A percentile compares a stretch with the other conserved stretches of the same genome.
Evolutionary conservation across 2,329 filamentous ascomycete genomes (phyloP).

Genomic region (Alternaria ventricosa): DNA sequence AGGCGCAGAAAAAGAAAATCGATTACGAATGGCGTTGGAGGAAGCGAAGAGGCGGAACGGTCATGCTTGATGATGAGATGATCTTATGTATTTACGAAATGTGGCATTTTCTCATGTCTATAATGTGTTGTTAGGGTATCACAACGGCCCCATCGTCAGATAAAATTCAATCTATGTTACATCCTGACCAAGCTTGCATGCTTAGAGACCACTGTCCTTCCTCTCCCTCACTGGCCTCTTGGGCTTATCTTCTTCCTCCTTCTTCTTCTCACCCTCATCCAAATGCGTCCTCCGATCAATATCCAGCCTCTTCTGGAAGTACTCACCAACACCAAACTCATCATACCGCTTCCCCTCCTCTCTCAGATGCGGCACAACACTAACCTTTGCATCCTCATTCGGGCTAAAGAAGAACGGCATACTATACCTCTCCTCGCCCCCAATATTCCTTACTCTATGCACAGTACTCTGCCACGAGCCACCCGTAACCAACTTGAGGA

Average conservation of each 20-base stretch:
- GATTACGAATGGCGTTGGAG: conserved; percentile 59
- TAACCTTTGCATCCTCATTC: conserved; percentile 43
- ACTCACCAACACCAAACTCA: conserved; percentile 42
- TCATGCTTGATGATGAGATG: conserved; percentile 14
- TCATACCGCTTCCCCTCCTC: conserved; percentile 32
- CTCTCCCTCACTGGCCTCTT: background rate
- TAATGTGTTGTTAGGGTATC: background rate
- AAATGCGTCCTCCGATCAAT: conserved; percentile 44
- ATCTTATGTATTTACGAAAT: background rate
- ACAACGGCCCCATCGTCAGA: background rate
- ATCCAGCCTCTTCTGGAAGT: conserved; percentile 41
- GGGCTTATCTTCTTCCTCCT: background rate
- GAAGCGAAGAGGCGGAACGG: conserved; percentile 63
- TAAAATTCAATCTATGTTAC: background rate
- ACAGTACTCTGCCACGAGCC: conserved; percentile 51
- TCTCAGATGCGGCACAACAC: conserved; percentile 39
- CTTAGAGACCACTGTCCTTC: background rate
- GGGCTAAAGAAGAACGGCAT: conserved; percentile 52
- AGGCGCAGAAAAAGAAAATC: conserved; percentile 54
- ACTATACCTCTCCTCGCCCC: conserved; percentile 49
- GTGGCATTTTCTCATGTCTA: background rate
- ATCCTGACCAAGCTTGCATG: background rate
- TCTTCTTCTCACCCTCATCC: conserved; percentile 13
- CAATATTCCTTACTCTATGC: conserved; percentile 50
- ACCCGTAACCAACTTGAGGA: conserved; percentile 51